Conservation (phyloP, 495 filamentous ascomycete species). For the Neurospora discreta region DNA sequence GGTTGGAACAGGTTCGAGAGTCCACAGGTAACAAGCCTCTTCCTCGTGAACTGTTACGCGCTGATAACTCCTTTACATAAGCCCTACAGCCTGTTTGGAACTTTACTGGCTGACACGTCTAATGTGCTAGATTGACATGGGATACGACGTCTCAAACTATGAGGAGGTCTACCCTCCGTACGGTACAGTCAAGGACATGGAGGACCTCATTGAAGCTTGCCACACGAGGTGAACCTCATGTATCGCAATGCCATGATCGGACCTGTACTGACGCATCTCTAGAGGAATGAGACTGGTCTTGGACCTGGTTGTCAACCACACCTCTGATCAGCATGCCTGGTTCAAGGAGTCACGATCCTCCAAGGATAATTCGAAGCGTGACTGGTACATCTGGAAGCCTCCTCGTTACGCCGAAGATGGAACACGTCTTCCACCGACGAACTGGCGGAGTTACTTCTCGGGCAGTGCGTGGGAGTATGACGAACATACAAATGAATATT, state of each 20-base stretch:
- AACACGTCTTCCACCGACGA: conserved; percentile 54
- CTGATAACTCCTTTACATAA: not conserved
- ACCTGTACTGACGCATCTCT: conserved; percentile 18
- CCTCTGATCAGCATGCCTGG: conserved; percentile 68
- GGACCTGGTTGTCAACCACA: conserved; percentile 70
- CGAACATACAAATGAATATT: conserved; percentile 54
- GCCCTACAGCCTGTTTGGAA: not conserved
- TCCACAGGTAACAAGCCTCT: conserved; percentile 33
- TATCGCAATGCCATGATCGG: not conserved
- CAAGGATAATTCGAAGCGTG: conserved; percentile 48
- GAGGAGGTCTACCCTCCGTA: conserved; percentile 48
- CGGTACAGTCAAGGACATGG: conserved; percentile 52
- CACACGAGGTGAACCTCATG: conserved; percentile 36
- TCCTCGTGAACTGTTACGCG: not conserved
- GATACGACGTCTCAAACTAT: conserved; percentile 57
- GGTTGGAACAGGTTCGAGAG: conserved; percentile 38
- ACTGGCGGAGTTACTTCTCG: conserved; percentile 49
- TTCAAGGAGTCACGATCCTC: conserved; percentile 56
- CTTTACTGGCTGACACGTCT: not conserved
- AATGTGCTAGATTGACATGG: conserved; percentile 33
- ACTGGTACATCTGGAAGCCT: conserved; percentile 68
- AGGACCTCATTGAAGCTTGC: conserved; percentile 39
- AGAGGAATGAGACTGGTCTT: conserved; percentile 61
- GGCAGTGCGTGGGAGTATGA: conserved; percentile 58
- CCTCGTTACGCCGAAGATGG: conserved; percentile 47